phyloP scores from a whole-genome alignment of 306 rosid species.

The Gillenia trifoliata region DNA sequence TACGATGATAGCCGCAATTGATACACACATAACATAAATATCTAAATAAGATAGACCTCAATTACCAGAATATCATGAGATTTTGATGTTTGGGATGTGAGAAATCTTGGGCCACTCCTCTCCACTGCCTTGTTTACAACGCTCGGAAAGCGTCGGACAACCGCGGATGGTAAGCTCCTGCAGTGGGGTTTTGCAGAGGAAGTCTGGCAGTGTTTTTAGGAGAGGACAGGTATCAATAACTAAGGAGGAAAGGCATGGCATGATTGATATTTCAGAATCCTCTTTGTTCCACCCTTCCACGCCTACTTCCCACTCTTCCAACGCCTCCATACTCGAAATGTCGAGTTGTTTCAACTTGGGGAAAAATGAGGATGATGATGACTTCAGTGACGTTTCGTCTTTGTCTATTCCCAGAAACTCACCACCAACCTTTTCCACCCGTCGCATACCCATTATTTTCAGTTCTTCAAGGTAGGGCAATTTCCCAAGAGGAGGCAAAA shows the following conservation, averaged over 20 bases:
- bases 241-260: neutral
- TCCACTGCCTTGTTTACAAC: neutral
- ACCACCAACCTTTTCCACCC: neutral
- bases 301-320: neutral
- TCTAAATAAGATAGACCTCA: no score
- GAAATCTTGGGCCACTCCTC: neutral
- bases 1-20: no score
- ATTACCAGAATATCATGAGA: no score
- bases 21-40: no score
- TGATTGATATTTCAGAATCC: neutral
- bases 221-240: accelerated
- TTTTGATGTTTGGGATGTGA: no score
- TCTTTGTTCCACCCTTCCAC: neutral
- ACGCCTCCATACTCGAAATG: accelerated
- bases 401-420: neutral
- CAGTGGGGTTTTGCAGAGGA: neutral
- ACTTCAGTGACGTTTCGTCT: no score
- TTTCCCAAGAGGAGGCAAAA: neutral
- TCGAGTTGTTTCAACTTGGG: neutral
- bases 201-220: neutral
- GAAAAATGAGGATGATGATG: neutral
- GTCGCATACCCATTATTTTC: no score
- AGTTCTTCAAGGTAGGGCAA: neutral
- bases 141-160: neutral
- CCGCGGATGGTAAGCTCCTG: accelerated